A percentile compares a stretch with the other conserved stretches of the same genome.
These are phyloP conservation scores for Gyromitra esculenta DNA, from an alignment of 2,329 filamentous ascomycete species.

Conservation along the genomic window DNA sequence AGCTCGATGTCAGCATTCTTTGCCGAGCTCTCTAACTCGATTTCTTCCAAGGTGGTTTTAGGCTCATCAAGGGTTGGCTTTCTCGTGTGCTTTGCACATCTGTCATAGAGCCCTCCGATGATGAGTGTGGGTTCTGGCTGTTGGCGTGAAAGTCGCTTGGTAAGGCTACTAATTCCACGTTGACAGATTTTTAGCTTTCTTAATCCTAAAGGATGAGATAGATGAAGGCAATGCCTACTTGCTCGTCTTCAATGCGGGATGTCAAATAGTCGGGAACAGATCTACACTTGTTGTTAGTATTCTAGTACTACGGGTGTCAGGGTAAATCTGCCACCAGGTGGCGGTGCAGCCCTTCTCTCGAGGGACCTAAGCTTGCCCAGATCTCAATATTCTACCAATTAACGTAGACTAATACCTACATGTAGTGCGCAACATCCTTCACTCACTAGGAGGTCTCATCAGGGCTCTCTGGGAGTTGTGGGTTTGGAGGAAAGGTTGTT, in stretches of 20 bases:
- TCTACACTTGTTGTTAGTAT: conserved; percentile 4
- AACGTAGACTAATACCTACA: no score
- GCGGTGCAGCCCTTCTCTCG: no score
- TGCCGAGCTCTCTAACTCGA: not conserved
- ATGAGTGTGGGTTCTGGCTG: not conserved
- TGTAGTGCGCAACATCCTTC: no score
- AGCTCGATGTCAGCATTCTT: not conserved
- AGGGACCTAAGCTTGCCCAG: no score
- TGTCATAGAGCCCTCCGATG: conserved; percentile 7
- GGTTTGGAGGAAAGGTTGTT: no score
- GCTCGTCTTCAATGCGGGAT: conserved; percentile 5
- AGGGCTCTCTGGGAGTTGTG: no score
- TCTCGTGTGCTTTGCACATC: not conserved
- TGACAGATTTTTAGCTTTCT: not conserved
- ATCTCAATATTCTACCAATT: no score
- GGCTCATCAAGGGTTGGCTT: not conserved
- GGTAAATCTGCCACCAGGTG: no score
- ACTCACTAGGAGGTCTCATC: no score
- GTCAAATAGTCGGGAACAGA: conserved; percentile 15
- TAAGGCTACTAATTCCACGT: conserved; percentile 10
- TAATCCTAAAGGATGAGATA: conserved; percentile 26
- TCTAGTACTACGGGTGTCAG: not conserved
- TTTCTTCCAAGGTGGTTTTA: not conserved
- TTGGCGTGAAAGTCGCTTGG: conserved; percentile 4
- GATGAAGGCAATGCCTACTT: conserved; percentile 9